Conservation (phyloP, 257 asterid species). For the Anisodus tanguticus region DNA sequence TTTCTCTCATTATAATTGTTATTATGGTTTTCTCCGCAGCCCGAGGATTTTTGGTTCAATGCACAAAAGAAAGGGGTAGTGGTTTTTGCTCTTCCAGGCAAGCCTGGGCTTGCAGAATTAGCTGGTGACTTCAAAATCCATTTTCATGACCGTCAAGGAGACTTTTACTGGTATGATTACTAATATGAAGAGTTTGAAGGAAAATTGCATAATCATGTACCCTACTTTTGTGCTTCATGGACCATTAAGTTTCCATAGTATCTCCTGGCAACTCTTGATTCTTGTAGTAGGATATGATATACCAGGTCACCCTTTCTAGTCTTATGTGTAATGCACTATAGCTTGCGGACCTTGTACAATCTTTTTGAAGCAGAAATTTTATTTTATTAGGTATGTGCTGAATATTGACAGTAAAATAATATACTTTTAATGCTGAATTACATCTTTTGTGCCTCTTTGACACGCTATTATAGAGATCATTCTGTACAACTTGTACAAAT, state of each 20-base stretch:
- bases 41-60: constrained; percentile 93
- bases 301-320: background rate
- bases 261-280: background rate
- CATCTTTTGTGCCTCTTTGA: background rate
- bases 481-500: background rate
- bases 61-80: constrained; percentile 95
- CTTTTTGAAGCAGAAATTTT: no score
- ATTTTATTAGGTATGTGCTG: background rate
- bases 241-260: background rate
- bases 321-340: background rate
- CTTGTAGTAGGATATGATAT: background rate
- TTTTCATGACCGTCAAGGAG: constrained; percentile 97
- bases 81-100: constrained; percentile 99
- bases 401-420: background rate
- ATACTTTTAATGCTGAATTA: background rate
- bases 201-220: background rate
- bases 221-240: background rate
- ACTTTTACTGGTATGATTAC: constrained; percentile 82
- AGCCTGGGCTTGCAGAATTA: constrained; percentile 89
- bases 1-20: constrained; percentile 12
- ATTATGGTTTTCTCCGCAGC: constrained; percentile 56
- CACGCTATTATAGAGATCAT: background rate
- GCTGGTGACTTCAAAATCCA: constrained; percentile 96
- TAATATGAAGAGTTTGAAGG: background rate
- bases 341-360: background rate